Conservation (phyloP, 768 basidiomycete species). For the Leccinum truebloodii region DNA sequence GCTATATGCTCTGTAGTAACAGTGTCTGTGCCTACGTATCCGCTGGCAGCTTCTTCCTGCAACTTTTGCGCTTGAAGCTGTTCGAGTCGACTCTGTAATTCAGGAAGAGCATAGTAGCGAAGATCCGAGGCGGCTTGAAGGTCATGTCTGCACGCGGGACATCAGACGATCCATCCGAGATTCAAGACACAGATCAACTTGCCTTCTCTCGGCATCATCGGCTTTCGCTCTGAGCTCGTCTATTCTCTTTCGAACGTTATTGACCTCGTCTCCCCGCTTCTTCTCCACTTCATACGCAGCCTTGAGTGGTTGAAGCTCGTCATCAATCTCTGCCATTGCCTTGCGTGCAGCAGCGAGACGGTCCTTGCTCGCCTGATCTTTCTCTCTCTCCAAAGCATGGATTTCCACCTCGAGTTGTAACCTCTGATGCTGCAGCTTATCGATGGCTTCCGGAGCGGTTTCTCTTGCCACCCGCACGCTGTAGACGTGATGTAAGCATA, state of each 20-base stretch:
- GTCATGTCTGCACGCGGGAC: conserved; percentile 49
- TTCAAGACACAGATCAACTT: conserved; percentile 26
- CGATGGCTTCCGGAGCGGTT: conserved; percentile 91
- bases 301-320: conserved; percentile 78
- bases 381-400: conserved; percentile 91
- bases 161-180: background rate
- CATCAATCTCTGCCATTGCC: conserved; percentile 80
- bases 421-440: conserved; percentile 84
- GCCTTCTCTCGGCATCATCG: conserved; percentile 89
- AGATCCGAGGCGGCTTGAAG: conserved; percentile 82
- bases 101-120: conserved; percentile 90
- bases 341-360: conserved; percentile 73
- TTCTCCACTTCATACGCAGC: conserved; percentile 90
- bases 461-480: conserved; percentile 91
- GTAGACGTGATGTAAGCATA: conserved; percentile 1
- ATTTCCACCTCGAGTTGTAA: conserved; percentile 94
- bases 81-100: conserved; percentile 73
- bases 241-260: conserved; percentile 72
- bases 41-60: conserved; percentile 65
- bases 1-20: conserved; percentile 92
- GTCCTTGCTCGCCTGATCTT: conserved; percentile 86
- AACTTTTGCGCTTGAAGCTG: conserved; percentile 71
- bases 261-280: conserved; percentile 77
- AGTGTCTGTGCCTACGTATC: conserved; percentile 55
- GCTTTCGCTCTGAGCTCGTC: conserved; percentile 91